These are phyloP conservation scores for Ephemerocybe angulata DNA, from an alignment of 768 basidiomycete genomes.

Conservation along the genomic window DNA sequence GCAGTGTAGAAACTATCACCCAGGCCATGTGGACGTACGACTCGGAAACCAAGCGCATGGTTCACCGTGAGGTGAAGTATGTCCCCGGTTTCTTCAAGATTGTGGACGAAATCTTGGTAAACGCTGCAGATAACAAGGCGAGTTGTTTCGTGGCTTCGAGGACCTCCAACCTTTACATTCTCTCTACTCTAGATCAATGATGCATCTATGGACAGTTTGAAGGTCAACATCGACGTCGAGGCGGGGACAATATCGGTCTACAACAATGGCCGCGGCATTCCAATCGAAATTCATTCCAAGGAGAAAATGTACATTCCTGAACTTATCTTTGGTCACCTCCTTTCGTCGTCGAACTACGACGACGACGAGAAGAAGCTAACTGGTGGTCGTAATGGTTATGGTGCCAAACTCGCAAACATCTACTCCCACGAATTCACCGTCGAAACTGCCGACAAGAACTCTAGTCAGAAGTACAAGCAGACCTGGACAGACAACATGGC, in stretches of 20 bases:
- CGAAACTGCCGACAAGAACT: conserved; percentile 90
- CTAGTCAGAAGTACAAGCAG: conserved; percentile 89
- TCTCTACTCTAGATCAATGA: conserved; percentile 74
- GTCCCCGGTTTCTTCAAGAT: conserved; percentile 99
- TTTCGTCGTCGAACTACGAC: conserved; percentile 96
- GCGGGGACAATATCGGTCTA: conserved; percentile 84
- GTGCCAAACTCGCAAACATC: conserved; percentile 97
- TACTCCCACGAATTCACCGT: conserved; percentile 95
- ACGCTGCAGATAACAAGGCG: conserved; percentile 99
- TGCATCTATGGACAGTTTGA: conserved; percentile 83
- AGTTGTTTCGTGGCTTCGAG: too few species aligned
- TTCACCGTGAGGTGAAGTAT: conserved; percentile 76
- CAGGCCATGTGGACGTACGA: conserved; percentile 96
- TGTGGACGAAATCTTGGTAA: conserved; percentile 97
- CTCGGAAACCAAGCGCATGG: conserved; percentile 78
- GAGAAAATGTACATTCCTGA: conserved; percentile 97
- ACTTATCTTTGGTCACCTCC: conserved; percentile 92
- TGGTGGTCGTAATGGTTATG: conserved; percentile 97
- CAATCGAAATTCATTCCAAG: conserved; percentile 89
- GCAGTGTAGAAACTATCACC: conserved; percentile 85
- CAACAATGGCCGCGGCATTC: conserved; percentile 96
- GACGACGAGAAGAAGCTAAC: conserved; percentile 98
- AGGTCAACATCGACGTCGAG: conserved; percentile 82
- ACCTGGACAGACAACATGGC: conserved; percentile 94
- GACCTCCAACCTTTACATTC: neutral